Percentiles rank a stretch among this genome's conserved stretches.
Conservation (phyloP, 495 filamentous ascomycete species). For the Xylaria bambusicola region DNA sequence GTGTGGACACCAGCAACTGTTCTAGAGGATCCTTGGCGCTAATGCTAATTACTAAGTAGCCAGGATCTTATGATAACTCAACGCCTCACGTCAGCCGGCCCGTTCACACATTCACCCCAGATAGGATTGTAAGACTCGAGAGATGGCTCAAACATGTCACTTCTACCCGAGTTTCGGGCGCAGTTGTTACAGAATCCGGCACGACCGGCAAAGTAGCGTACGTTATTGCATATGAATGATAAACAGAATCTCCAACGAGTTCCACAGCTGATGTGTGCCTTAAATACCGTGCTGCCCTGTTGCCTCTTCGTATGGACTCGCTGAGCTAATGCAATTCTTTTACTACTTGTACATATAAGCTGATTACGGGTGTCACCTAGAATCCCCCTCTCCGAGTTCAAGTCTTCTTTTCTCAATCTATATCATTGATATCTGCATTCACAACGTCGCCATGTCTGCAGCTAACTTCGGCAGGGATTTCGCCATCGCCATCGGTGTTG, state of each 20-base stretch:
- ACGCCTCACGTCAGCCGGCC: neutral
- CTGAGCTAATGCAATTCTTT: neutral
- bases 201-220: no score
- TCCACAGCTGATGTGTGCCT: neutral
- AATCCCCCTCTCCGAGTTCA: neutral
- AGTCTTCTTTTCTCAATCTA: neutral
- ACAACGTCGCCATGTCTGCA: neutral
- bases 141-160: constrained; percentile 1
- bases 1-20: no score
- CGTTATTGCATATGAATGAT: no score
- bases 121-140: no score
- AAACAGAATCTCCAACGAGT: no score
- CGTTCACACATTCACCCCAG: no score
- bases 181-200: neutral
- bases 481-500: constrained; percentile 24
- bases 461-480: constrained; percentile 22
- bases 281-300: neutral
- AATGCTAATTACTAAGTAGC: neutral
- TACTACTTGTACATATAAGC: neutral
- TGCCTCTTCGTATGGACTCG: neutral
- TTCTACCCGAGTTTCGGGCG: neutral
- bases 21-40: neutral
- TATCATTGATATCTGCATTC: neutral
- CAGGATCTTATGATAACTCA: neutral
- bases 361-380: no score